Conservation (phyloP, 208 protist genomes). For the Strigomonas culicis region DNA sequence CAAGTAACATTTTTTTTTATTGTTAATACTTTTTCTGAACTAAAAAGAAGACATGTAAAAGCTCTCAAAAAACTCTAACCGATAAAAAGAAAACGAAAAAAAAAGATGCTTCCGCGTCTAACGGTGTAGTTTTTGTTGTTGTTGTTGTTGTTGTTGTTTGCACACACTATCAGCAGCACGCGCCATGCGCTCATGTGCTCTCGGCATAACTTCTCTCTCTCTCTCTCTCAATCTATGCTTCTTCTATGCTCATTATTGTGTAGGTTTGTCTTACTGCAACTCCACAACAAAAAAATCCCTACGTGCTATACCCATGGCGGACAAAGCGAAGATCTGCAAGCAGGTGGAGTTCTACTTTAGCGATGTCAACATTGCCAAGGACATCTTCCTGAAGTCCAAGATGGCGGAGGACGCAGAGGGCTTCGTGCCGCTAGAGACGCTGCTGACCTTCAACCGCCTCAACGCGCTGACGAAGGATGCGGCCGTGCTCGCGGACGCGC, state of each 20-base stretch:
- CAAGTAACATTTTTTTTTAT: too few species aligned
- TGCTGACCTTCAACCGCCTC: slow-evolving; percentile 88
- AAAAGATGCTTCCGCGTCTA: too few species aligned
- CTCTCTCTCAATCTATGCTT: slow-evolving; percentile 1
- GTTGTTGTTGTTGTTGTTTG: neutral
- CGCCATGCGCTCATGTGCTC: too few species aligned
- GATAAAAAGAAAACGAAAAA: neutral
- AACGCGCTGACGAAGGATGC: slow-evolving; percentile 70
- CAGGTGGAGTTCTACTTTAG: slow-evolving; percentile 93
- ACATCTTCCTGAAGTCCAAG: slow-evolving; percentile 87
- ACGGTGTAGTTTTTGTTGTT: neutral
- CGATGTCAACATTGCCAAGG: slow-evolving; percentile 88
- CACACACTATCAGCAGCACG: too few species aligned
- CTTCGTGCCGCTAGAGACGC: slow-evolving; percentile 65
- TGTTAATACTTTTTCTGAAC: neutral
- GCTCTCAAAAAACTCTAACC: neutral
- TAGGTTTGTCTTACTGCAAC: neutral
- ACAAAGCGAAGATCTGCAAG: slow-evolving; percentile 43
- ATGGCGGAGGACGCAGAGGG: slow-evolving; percentile 85
- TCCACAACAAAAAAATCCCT: neutral
- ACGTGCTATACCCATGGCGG: neutral
- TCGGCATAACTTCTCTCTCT: neutral
- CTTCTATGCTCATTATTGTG: neutral
- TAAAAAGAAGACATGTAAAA: neutral
- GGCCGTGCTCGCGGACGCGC: slow-evolving; percentile 54